A percentile compares a stretch with the other conserved stretches of the same genome.
Evolutionary conservation across 2,329 filamentous ascomycete genomes (phyloP).

Genomic region (Diaporthe sp.): DNA sequence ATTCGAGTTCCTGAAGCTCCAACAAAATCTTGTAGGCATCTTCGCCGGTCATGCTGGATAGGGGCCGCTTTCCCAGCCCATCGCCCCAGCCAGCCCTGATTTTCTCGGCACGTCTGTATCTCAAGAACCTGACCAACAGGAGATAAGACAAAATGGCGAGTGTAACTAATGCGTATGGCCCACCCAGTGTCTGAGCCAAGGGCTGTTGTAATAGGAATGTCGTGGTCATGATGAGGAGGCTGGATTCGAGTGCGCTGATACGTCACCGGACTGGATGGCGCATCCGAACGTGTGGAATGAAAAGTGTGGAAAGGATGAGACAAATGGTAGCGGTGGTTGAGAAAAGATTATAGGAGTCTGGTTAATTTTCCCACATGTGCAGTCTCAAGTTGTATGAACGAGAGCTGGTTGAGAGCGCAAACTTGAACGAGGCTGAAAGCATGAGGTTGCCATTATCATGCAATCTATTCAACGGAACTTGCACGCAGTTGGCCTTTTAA

Average conservation of each 20-base stretch:
- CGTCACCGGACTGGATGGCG: not conserved
- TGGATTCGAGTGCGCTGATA: not conserved
- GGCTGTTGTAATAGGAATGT: not conserved
- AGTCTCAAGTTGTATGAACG: not conserved
- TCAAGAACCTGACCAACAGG: not conserved
- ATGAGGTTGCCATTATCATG: not conserved
- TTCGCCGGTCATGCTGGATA: not conserved
- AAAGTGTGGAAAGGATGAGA: not conserved
- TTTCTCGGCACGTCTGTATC: not conserved
- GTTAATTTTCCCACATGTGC: not conserved
- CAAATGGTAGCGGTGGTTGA: not conserved
- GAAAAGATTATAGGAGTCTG: not conserved
- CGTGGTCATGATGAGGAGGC: not conserved
- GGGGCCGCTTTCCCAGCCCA: not conserved
- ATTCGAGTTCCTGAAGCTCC: not conserved
- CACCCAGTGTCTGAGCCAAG: not conserved
- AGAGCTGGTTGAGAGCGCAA: not conserved
- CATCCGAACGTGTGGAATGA: not conserved
- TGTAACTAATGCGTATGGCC: not conserved
- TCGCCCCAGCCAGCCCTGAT: not conserved
- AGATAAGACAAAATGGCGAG: not conserved
- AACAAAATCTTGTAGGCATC: slow-evolving; percentile 1
- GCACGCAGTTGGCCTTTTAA: not conserved
- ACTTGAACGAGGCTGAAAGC: not conserved
- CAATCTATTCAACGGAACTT: not conserved